Percentiles rank a stretch among this genome's conserved stretches.
Evolutionary conservation across 768 basidiomycete genomes (phyloP).

Genomic region (Boletus patriciae): DNA sequence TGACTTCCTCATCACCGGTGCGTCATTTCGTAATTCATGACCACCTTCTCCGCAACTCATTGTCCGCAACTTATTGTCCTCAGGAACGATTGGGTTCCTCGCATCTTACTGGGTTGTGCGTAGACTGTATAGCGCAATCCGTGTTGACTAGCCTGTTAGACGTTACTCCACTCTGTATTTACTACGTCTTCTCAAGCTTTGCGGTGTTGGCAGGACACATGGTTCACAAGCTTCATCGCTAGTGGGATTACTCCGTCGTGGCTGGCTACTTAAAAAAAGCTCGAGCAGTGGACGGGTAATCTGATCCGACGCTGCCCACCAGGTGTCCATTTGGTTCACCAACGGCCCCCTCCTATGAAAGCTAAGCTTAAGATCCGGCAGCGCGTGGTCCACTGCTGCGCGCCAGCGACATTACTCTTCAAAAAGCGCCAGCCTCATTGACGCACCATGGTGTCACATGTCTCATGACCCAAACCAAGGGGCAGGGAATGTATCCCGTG

Average conservation of each 20-base stretch:
- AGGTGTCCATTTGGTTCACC: background rate
- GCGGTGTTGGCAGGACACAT: background rate
- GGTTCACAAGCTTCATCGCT: background rate
- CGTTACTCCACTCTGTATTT: slow-evolving; percentile 9
- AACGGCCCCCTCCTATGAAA: background rate
- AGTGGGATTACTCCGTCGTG: background rate
- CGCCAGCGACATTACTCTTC: background rate
- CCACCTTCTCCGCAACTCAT: background rate
- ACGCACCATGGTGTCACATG: background rate
- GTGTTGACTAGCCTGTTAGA: slow-evolving; percentile 54
- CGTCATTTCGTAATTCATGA: slow-evolving; percentile 4
- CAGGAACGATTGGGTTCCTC: slow-evolving; percentile 88
- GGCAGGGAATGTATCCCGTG: background rate
- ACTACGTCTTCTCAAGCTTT: background rate
- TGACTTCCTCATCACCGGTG: slow-evolving; percentile 86
- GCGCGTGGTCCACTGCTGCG: background rate
- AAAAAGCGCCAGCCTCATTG: background rate
- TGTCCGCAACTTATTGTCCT: slow-evolving; percentile 5
- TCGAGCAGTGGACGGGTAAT: background rate
- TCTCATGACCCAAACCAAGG: background rate
- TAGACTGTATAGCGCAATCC: slow-evolving; percentile 77
- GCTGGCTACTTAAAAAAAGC: background rate
- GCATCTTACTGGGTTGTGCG: slow-evolving; percentile 91
- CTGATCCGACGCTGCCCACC: background rate
- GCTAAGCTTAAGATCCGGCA: background rate